Evolutionary conservation across 2,329 filamentous ascomycete genomes (phyloP).

Genomic region (Ophiobolus disseminans): DNA sequence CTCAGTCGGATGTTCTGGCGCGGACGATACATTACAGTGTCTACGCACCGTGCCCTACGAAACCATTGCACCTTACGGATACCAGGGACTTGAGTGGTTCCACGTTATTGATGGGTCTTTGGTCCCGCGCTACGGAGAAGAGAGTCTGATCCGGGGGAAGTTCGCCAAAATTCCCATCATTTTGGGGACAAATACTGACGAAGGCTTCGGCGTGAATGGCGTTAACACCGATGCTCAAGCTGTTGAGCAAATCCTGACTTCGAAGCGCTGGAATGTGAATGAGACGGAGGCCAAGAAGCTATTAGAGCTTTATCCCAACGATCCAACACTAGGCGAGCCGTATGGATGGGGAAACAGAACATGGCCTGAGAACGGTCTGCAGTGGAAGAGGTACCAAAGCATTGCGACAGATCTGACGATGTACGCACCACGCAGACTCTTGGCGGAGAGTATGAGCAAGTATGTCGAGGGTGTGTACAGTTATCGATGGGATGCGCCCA

Average conservation of each 20-base stretch:
- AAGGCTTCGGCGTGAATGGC: slow-evolving; percentile 64
- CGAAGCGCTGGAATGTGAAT: slow-evolving; percentile 40
- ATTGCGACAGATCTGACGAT: slow-evolving; percentile 39
- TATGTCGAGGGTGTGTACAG: slow-evolving; percentile 31
- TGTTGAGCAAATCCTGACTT: slow-evolving; percentile 36
- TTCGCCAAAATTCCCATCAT: slow-evolving; percentile 70
- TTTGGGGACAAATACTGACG: slow-evolving; percentile 69
- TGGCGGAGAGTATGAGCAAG: slow-evolving; percentile 33
- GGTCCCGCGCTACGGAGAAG: slow-evolving; percentile 42
- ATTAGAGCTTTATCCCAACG: slow-evolving; percentile 39
- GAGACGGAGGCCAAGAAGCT: slow-evolving; percentile 26
- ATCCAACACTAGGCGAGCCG: slow-evolving; percentile 56
- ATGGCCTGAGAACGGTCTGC: slow-evolving; percentile 36
- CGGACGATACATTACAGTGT: slow-evolving; percentile 34
- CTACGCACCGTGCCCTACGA: slow-evolving; percentile 36
- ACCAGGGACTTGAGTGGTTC: slow-evolving; percentile 39
- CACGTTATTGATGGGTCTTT: slow-evolving; percentile 39
- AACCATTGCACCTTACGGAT: slow-evolving; percentile 35
- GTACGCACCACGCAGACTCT: slow-evolving; percentile 34
- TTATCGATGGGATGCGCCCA: slow-evolving; percentile 42
- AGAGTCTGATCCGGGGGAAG: slow-evolving; percentile 51
- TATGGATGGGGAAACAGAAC: slow-evolving; percentile 42
- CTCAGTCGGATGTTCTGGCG: slow-evolving; percentile 31
- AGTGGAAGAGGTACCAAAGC: slow-evolving; percentile 38
- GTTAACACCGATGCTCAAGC: slow-evolving; percentile 53